Percentiles rank a stretch among this genome's conserved stretches.
These are phyloP conservation scores for Populus deltoides DNA, from an alignment of 345 rosid species.

Conservation along the genomic window DNA sequence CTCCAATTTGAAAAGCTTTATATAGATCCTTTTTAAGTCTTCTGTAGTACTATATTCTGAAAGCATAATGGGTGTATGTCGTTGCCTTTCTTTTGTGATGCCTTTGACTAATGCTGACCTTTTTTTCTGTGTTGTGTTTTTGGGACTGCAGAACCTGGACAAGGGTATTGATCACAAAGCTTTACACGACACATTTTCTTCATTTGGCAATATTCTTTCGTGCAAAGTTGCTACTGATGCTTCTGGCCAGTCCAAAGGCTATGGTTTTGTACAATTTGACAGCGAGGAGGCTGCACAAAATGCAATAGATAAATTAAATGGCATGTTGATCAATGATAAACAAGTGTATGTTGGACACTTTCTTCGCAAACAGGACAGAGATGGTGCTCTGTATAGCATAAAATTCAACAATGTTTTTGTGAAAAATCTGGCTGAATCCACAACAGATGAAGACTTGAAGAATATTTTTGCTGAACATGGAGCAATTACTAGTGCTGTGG, in stretches of 20 bases:
- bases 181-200: conserved; percentile 21
- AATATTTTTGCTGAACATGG: conserved; percentile 21
- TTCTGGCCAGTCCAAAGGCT: conserved; percentile 26
- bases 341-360: conserved; percentile 31
- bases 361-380: conserved; percentile 28
- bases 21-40: background rate
- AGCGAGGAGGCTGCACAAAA: conserved; percentile 21
- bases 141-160: conserved; percentile 22
- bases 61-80: background rate
- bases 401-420: conserved; percentile 25
- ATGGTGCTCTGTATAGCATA: background rate
- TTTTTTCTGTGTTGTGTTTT: background rate
- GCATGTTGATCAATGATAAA: conserved; percentile 29
- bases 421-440: conserved; percentile 19
- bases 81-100: background rate
- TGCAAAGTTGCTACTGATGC: conserved; percentile 27
- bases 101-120: background rate
- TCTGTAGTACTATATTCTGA: background rate
- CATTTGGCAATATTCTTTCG: conserved; percentile 27
- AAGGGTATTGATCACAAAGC: conserved; percentile 27
- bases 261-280: conserved; percentile 30
- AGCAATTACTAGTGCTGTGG: conserved; percentile 24
- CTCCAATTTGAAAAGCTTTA: background rate
- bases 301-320: conserved; percentile 27
- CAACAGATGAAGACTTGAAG: conserved; percentile 27